A percentile compares a stretch with the other conserved stretches of the same genome.
These are phyloP conservation scores for Amoeboaphelidium protococcarum DNA, from an alignment of 371 early-diverging fungal genomes.

Conservation along the genomic window DNA sequence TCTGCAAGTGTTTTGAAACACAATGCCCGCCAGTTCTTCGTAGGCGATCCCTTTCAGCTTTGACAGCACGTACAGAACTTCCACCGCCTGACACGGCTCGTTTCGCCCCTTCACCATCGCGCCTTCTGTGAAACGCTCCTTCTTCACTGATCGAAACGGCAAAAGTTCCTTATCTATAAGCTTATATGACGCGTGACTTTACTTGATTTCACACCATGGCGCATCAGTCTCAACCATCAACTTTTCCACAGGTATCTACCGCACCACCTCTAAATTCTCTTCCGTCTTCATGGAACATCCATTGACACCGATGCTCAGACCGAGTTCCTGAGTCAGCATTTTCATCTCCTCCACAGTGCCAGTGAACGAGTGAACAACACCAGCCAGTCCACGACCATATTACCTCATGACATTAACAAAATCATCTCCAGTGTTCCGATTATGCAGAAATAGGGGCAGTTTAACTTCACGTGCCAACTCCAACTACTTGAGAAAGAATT, in stretches of 20 bases:
- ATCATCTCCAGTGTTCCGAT: conserved; percentile 46
- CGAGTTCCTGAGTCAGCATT: conserved; percentile 31
- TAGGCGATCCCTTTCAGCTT: conserved; percentile 5
- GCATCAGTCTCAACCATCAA: conserved; percentile 88
- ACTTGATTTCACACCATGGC: conserved; percentile 82
- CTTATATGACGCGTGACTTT: conserved; percentile 51
- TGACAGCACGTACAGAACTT: conserved; percentile 14
- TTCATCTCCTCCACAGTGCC: conserved; percentile 51
- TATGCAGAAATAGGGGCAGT: conserved; percentile 68
- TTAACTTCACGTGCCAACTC: conserved; percentile 39
- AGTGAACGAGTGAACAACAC: conserved; percentile 87
- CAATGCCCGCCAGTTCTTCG: conserved; percentile 7
- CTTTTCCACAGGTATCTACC: conserved; percentile 46
- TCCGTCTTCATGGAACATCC: conserved; percentile 83
- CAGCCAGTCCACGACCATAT: conserved; percentile 35
- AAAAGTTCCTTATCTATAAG: conserved; percentile 13
- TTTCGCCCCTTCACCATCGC: conserved; percentile 53
- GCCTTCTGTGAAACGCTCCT: conserved; percentile 43
- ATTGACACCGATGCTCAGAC: conserved; percentile 85
- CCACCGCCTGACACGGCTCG: conserved; percentile 50
- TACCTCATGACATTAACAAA: conserved; percentile 26
- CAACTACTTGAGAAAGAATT: conserved; percentile 47
- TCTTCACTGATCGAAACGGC: conserved; percentile 16
- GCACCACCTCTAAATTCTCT: conserved; percentile 48
- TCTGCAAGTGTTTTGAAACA: conserved; percentile 11